phyloP scores from a whole-genome alignment of 257 asterid genomes.

The Penstemon barbatus region DNA sequence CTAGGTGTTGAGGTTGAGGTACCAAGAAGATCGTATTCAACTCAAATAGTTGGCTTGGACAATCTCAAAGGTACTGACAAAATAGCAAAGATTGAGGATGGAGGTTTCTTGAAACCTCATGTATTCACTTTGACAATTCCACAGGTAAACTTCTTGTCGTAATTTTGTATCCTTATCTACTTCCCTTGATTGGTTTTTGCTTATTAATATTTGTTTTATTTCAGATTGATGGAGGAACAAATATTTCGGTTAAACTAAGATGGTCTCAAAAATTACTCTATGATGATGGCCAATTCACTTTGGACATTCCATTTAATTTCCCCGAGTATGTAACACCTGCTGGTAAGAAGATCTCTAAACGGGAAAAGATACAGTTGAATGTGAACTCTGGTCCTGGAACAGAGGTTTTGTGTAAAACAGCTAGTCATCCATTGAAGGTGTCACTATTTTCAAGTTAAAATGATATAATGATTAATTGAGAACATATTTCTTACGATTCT shows the following conservation, averaged over 20 bases:
- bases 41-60: slow-evolving; percentile 47
- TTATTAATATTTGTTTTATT: slow-evolving; percentile 14
- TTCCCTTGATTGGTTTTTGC: background rate
- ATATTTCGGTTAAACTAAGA: slow-evolving; percentile 64
- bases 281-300: slow-evolving; percentile 60
- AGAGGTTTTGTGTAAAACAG: slow-evolving; percentile 58
- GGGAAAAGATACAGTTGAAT: slow-evolving; percentile 73
- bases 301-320: slow-evolving; percentile 78
- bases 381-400: slow-evolving; percentile 69
- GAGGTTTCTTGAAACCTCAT: slow-evolving; percentile 63
- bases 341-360: slow-evolving; percentile 77
- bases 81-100: slow-evolving; percentile 51
- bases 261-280: slow-evolving; percentile 88
- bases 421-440: slow-evolving; percentile 92
- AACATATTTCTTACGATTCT: slow-evolving; percentile 9
- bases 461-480: slow-evolving; percentile 12
- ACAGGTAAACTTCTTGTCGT: slow-evolving; percentile 43
- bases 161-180: background rate
- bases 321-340: slow-evolving; percentile 88
- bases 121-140: slow-evolving; percentile 77
- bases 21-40: slow-evolving; percentile 64
- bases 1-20: slow-evolving; percentile 95
- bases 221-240: slow-evolving; percentile 89
- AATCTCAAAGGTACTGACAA: slow-evolving; percentile 38
- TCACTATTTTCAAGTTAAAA: slow-evolving; percentile 11